Conservation (phyloP, 2,329 filamentous ascomycete species). For the Thelonectria discophora region DNA sequence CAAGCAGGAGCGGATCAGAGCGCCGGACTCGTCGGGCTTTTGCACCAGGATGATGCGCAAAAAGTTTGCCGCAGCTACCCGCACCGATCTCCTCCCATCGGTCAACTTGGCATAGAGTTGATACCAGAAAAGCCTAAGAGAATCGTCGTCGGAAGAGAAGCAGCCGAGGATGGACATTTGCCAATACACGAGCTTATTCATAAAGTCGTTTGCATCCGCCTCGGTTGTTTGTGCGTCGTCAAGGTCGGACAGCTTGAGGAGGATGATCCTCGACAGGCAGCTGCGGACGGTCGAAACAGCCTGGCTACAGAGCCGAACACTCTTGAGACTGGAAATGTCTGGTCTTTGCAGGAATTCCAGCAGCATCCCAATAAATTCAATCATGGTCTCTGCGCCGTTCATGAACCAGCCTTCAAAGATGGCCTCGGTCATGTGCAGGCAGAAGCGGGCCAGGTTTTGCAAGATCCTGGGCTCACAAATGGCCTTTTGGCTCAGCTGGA, state of each 20-base stretch:
- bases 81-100: constrained; percentile 71
- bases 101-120: constrained; percentile 90
- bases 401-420: constrained; percentile 98
- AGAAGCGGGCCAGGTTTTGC: constrained; percentile 85
- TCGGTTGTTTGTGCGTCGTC: constrained; percentile 71
- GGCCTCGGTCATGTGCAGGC: constrained; percentile 83
- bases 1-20: constrained; percentile 77
- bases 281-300: constrained; percentile 79
- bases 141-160: constrained; percentile 80
- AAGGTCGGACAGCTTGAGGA: constrained; percentile 85
- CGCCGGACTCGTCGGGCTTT: constrained; percentile 83
- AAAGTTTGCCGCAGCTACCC: constrained; percentile 80
- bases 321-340: constrained; percentile 82
- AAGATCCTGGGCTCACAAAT: constrained; percentile 84
- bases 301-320: constrained; percentile 89
- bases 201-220: constrained; percentile 72
- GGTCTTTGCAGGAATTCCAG: constrained; percentile 90
- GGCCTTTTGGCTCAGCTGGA: constrained; percentile 76
- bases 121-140: constrained; percentile 88
- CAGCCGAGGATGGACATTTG: constrained; percentile 87
- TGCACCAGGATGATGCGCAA: constrained; percentile 95
- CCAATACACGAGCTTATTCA: constrained; percentile 93
- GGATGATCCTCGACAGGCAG: constrained; percentile 79
- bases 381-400: constrained; percentile 80
- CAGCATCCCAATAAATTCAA: constrained; percentile 86